These are phyloP conservation scores for Magnusiomyces magnusii DNA, from an alignment of 1,139 yeast genomes.

Conservation along the genomic window DNA sequence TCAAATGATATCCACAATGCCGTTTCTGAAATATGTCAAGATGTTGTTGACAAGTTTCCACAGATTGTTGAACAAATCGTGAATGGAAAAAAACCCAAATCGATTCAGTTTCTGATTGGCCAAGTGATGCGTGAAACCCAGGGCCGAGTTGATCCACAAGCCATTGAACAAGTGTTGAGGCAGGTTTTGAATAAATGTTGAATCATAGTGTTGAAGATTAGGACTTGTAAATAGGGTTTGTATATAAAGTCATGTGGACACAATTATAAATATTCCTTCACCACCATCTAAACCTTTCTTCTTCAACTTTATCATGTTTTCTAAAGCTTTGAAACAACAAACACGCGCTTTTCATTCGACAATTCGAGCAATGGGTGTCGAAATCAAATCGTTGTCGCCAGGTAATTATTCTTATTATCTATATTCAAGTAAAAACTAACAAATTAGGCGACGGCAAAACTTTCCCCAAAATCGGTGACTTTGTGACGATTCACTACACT, in stretches of 20 bases:
- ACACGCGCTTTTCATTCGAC: slow-evolving; percentile 11
- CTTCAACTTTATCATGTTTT: too few species aligned
- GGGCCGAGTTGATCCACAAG: slow-evolving; percentile 40
- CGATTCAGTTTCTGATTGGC: slow-evolving; percentile 73
- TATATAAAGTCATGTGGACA: too few species aligned
- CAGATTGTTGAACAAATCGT: slow-evolving; percentile 51
- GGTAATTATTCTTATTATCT: slow-evolving; percentile 23
- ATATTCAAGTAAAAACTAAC: too few species aligned
- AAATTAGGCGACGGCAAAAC: slow-evolving; percentile 68
- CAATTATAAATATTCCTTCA: too few species aligned
- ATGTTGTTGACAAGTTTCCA: slow-evolving; percentile 45
- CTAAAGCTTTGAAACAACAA: slow-evolving; percentile 3
- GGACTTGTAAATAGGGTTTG: too few species aligned
- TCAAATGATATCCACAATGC: slow-evolving; percentile 40
- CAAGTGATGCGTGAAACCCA: slow-evolving; percentile 72
- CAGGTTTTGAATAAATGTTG: too few species aligned
- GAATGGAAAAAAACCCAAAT: slow-evolving; percentile 50
- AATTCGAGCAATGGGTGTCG: slow-evolving; percentile 32
- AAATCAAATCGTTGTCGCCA: slow-evolving; percentile 33
- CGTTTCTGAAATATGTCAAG: slow-evolving; percentile 44
- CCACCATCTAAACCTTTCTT: too few species aligned
- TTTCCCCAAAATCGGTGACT: slow-evolving; percentile 80
- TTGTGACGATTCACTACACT: slow-evolving; percentile 80
- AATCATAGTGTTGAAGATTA: too few species aligned
- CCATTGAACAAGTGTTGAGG: slow-evolving; percentile 11